phyloP scores from a whole-genome alignment of 2,329 filamentous ascomycete genomes.

The Colletotrichum ledebouriae region DNA sequence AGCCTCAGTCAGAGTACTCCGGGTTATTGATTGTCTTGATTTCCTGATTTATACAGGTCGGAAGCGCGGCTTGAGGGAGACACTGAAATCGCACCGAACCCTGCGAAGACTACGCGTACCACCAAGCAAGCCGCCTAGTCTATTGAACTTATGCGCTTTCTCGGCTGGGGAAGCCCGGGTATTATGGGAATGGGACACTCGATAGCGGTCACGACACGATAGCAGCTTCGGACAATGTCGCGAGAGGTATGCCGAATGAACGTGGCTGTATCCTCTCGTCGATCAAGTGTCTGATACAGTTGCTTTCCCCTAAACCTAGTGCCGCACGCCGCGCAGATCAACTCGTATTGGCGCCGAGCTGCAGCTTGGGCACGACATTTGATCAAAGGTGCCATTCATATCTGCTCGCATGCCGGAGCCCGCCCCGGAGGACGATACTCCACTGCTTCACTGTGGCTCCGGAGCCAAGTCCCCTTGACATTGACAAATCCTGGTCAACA shows the following conservation, averaged over 20 bases:
- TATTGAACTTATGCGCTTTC: background rate
- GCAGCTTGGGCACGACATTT: background rate
- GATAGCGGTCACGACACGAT: no score
- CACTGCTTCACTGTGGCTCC: background rate
- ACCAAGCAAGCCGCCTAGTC: background rate
- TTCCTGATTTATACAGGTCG: background rate
- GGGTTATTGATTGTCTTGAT: background rate
- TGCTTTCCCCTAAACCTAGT: background rate
- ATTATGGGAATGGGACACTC: no score
- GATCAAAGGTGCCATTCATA: background rate
- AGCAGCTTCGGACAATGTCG: no score
- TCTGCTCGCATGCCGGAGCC: conserved; percentile 9
- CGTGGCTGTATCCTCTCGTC: no score
- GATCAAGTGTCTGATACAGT: no score
- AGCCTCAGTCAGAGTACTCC: background rate
- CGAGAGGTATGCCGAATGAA: no score
- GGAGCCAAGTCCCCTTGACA: background rate
- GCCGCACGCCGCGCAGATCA: background rate
- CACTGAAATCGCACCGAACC: background rate
- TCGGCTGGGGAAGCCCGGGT: no score
- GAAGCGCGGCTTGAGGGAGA: background rate
- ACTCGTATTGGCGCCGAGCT: background rate
- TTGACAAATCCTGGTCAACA: background rate
- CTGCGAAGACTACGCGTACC: no score
- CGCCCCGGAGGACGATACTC: conserved; percentile 3